A percentile compares a stretch with the other conserved stretches of the same genome.
Conservation (phyloP, 768 basidiomycete genomes). For the Boletus subcaerulescens region DNA sequence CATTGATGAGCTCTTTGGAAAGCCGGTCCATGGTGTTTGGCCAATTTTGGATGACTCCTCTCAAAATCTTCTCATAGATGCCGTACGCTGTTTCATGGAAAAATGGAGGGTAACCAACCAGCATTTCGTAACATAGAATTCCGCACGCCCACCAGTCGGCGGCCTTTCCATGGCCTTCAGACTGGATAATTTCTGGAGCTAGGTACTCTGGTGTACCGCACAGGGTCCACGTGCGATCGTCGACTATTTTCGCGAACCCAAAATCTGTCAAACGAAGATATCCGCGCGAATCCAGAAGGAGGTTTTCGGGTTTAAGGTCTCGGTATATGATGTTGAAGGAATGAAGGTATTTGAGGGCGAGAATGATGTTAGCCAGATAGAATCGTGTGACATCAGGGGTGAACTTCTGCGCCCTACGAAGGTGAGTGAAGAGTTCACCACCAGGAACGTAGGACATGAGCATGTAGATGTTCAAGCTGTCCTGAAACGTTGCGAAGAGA, state of each 20-base stretch:
- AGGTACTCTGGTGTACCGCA: slow-evolving; percentile 97
- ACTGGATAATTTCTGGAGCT: slow-evolving; percentile 97
- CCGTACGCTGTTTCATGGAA: slow-evolving; percentile 97
- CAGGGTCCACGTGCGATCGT: slow-evolving; percentile 96
- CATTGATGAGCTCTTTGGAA: slow-evolving; percentile 83
- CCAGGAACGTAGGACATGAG: slow-evolving; percentile 94
- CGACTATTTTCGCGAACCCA: slow-evolving; percentile 96
- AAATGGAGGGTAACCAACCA: slow-evolving; percentile 98
- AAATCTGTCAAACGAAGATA: slow-evolving; percentile 97
- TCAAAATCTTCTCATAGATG: slow-evolving; percentile 96
- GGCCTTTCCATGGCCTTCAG: slow-evolving; percentile 96
- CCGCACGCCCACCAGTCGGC: slow-evolving; percentile 99
- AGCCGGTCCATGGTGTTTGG: slow-evolving; percentile 87
- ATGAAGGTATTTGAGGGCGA: slow-evolving; percentile 93
- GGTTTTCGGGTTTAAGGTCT: slow-evolving; percentile 97
- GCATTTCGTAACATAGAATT: slow-evolving; percentile 96
- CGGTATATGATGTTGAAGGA: slow-evolving; percentile 98
- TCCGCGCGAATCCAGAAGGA: slow-evolving; percentile 90
- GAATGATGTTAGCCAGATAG: slow-evolving; percentile 93
- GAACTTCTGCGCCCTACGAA: slow-evolving; percentile 91
- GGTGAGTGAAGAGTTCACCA: slow-evolving; percentile 95
- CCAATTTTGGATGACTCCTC: slow-evolving; percentile 77
- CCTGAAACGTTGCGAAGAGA: slow-evolving; percentile 93
- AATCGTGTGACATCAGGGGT: slow-evolving; percentile 97
- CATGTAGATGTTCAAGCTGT: slow-evolving; percentile 97